phyloP scores from a whole-genome alignment of 352 stramenopile species.

The Pythium periplocum region DNA sequence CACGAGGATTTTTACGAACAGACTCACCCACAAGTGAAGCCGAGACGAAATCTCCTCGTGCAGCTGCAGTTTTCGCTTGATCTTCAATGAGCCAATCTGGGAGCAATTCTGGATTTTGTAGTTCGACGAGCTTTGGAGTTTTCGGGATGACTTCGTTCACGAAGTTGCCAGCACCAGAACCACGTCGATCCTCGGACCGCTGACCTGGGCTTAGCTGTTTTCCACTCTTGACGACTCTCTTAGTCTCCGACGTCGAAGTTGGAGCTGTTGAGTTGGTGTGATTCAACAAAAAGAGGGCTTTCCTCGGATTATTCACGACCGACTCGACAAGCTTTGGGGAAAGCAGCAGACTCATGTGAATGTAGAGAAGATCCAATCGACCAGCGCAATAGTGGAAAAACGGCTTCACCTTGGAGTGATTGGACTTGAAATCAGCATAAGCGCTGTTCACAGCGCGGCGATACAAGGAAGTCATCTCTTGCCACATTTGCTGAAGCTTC shows the following conservation, averaged over 20 bases:
- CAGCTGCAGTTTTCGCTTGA: conserved; percentile 14
- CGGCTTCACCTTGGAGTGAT: conserved; percentile 2
- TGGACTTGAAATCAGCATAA: conserved; percentile 18
- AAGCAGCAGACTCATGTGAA: conserved; percentile 59
- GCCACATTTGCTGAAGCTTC: conserved; percentile 60
- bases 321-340: conserved; percentile 43
- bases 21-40: too few relatives aligned
- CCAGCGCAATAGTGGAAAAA: conserved; percentile 62
- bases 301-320: conserved; percentile 26
- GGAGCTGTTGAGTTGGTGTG: too few relatives aligned
- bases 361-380: conserved; percentile 55
- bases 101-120: conserved; percentile 21
- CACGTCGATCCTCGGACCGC: neutral
- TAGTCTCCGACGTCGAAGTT: too few relatives aligned
- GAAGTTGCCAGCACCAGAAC: neutral
- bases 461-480: conserved; percentile 52
- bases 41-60: conserved; percentile 4
- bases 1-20: too few relatives aligned
- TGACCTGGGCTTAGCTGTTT: too few relatives aligned
- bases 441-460: conserved; percentile 30
- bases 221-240: too few relatives aligned
- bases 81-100: conserved; percentile 19
- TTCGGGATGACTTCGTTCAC: neutral
- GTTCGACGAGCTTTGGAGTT: conserved; percentile 14
- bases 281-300: conserved; percentile 12